These are phyloP conservation scores for Epichloe sibirici DNA, from an alignment of 2,329 filamentous ascomycete genomes.

Conservation along the genomic window DNA sequence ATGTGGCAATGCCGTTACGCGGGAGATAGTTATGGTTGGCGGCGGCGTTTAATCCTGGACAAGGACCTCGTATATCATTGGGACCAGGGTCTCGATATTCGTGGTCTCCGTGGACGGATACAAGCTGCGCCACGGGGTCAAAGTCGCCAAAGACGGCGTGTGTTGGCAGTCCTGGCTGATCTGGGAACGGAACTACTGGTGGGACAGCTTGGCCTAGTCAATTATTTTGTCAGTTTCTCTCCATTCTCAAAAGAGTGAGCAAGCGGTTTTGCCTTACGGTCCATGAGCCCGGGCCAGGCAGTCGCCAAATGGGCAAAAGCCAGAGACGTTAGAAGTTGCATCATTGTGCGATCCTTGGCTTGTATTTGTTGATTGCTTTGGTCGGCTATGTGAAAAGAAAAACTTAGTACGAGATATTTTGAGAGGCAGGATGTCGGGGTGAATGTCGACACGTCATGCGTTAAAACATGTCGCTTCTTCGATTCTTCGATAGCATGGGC, in stretches of 20 bases:
- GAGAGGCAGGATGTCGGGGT: too few species aligned
- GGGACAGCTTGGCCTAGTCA: constrained; percentile 1
- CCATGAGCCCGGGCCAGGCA: neutral
- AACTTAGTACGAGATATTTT: too few species aligned
- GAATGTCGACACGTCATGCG: too few species aligned
- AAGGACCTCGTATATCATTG: constrained; percentile 7
- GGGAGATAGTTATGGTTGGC: constrained; percentile 23
- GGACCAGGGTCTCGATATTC: neutral
- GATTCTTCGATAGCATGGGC: too few species aligned
- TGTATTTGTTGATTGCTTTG: neutral
- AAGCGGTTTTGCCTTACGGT: neutral
- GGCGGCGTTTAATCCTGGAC: constrained; percentile 21
- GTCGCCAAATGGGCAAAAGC: neutral
- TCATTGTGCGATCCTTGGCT: neutral
- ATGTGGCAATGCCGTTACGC: constrained; percentile 15
- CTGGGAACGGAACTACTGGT: constrained; percentile 1
- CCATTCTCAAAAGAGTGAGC: too few species aligned
- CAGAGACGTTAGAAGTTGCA: neutral
- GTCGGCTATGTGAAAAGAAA: too few species aligned
- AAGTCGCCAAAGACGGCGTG: neutral
- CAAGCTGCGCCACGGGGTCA: neutral
- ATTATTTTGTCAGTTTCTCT: too few species aligned
- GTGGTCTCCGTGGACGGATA: neutral
- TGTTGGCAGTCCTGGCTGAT: constrained; percentile 1
- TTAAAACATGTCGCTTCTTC: too few species aligned